phyloP scores from a whole-genome alignment of 805 yeast species.

The Kodamaea restingae region DNA sequence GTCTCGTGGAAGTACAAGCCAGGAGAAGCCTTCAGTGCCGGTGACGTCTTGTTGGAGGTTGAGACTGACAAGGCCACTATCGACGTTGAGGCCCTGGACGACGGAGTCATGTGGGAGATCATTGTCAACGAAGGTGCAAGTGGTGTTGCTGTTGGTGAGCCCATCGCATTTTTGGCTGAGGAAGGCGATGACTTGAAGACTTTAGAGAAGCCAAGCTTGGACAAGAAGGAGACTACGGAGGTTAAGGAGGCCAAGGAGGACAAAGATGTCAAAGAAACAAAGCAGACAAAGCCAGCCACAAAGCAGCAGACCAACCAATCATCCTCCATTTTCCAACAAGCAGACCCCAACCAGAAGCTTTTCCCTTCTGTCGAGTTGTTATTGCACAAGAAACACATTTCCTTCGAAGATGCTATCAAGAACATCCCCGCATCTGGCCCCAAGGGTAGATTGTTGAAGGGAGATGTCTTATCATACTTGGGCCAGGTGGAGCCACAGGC shows the following conservation, averaged over 20 bases:
- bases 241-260: conserved; percentile 16
- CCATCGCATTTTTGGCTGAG: conserved; percentile 88
- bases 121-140: conserved; percentile 66
- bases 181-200: conserved; percentile 74
- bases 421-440: conserved; percentile 86
- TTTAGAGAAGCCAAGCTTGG: conserved; percentile 54
- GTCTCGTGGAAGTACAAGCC: conserved; percentile 80
- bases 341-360: conserved; percentile 64
- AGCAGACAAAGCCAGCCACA: conserved; percentile 5
- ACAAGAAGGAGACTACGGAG: too few relatives aligned
- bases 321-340: conserved; percentile 30
- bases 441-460: conserved; percentile 80
- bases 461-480: conserved; percentile 82
- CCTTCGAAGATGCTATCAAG: conserved; percentile 63
- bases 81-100: conserved; percentile 87
- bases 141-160: conserved; percentile 78
- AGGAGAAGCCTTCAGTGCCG: conserved; percentile 68
- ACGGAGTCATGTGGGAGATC: conserved; percentile 83
- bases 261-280: too few relatives aligned
- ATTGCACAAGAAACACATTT: conserved; percentile 56
- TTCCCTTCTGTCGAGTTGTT: conserved; percentile 77
- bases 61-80: conserved; percentile 84
- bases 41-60: conserved; percentile 79
- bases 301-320: conserved; percentile 1
- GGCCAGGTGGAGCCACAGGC: conserved; percentile 65